Conservation (phyloP, 345 rosid species). For the Draba incana region DNA sequence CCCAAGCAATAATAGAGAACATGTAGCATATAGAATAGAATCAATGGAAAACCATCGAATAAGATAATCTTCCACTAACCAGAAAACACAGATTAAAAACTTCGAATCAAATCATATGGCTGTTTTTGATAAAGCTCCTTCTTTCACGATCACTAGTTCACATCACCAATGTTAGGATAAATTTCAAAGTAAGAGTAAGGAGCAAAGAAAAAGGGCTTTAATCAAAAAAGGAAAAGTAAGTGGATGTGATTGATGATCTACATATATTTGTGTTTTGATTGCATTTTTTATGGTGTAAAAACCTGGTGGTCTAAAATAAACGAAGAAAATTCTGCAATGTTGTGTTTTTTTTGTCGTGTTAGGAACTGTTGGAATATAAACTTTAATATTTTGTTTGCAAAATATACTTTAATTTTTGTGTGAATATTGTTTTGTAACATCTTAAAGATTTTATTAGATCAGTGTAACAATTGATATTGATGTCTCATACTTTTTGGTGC, state of each 20-base stretch:
- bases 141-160: slow-evolving; percentile 20
- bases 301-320: slow-evolving; percentile 15
- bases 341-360: slow-evolving; percentile 4
- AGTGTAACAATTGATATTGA: background rate
- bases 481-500: background rate
- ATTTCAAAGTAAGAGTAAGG: background rate
- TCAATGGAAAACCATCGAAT: slow-evolving; percentile 11
- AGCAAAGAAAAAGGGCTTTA: no score
- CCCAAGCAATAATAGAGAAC: slow-evolving; percentile 9
- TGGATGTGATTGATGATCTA: no score
- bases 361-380: no score
- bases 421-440: background rate
- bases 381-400: no score
- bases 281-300: no score
- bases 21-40: slow-evolving; percentile 12
- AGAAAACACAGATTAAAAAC: slow-evolving; percentile 16
- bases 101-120: slow-evolving; percentile 23
- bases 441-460: background rate
- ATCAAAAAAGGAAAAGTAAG: no score
- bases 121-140: background rate
- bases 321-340: slow-evolving; percentile 4
- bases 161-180: slow-evolving; percentile 22
- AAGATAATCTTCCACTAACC: slow-evolving; percentile 22
- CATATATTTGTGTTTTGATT: no score
- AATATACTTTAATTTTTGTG: no score